Conservation (phyloP, 257 asterid genomes). For the Handroanthus guayacan region DNA sequence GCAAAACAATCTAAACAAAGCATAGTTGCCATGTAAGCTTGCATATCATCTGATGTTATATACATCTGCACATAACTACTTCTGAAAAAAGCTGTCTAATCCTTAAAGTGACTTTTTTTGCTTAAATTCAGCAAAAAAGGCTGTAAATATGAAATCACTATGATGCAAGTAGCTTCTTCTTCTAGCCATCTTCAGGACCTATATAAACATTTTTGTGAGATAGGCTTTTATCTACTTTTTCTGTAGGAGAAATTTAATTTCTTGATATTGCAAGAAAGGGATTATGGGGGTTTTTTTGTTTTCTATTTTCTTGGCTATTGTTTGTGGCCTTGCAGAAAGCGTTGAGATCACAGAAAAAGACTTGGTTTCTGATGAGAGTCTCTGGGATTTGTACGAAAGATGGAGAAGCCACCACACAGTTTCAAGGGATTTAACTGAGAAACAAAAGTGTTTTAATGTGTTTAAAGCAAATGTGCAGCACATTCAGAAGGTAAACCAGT, state of each 20-base stretch:
- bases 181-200: slow-evolving; percentile 30
- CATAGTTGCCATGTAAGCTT: slow-evolving; percentile 19
- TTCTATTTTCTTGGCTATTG: slow-evolving; percentile 43
- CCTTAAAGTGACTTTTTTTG: slow-evolving; percentile 37
- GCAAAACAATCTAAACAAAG: slow-evolving; percentile 34
- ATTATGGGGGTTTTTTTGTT: slow-evolving; percentile 49
- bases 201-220: slow-evolving; percentile 30
- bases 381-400: slow-evolving; percentile 76
- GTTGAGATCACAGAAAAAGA: slow-evolving; percentile 80
- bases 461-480: slow-evolving; percentile 79
- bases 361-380: slow-evolving; percentile 71
- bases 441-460: slow-evolving; percentile 75
- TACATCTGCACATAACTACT: slow-evolving; percentile 39
- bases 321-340: slow-evolving; percentile 50
- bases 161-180: slow-evolving; percentile 36
- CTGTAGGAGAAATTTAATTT: background rate
- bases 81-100: slow-evolving; percentile 47
- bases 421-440: slow-evolving; percentile 68
- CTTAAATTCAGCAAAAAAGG: slow-evolving; percentile 41
- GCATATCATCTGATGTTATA: slow-evolving; percentile 16
- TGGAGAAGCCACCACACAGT: slow-evolving; percentile 90
- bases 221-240: background rate
- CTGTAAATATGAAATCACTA: slow-evolving; percentile 16
- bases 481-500: slow-evolving; percentile 66
- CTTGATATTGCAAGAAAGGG: slow-evolving; percentile 21